Percentiles rank a stretch among this genome's conserved stretches.
Conservation (phyloP, 129 eudicot genomes). For the Escallonia rubra region DNA sequence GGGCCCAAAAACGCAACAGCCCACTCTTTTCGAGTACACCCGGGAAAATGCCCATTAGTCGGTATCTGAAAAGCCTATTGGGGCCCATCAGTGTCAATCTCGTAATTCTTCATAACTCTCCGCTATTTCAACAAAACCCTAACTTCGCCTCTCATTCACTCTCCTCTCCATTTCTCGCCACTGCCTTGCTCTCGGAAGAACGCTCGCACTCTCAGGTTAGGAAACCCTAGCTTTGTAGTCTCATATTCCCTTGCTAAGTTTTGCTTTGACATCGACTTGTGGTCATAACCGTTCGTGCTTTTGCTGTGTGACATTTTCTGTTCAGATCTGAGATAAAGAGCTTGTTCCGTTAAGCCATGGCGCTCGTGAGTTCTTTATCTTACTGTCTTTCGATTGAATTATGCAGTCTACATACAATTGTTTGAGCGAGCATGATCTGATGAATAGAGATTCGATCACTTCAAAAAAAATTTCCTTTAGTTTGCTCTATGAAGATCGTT, state of each 20-base stretch:
- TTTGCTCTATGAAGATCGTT: background rate
- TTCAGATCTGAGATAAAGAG: slow-evolving; percentile 23
- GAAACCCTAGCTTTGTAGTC: background rate
- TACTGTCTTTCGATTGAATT: background rate
- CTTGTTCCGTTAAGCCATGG: slow-evolving; percentile 44
- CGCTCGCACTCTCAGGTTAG: background rate
- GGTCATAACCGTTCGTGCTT: background rate
- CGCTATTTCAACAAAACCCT: background rate
- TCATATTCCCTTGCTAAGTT: background rate
- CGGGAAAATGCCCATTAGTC: no score
- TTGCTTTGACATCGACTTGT: background rate
- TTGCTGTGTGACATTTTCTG: background rate
- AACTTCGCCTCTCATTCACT: background rate
- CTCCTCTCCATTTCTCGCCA: background rate
- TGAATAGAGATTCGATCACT: background rate
- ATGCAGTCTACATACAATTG: background rate
- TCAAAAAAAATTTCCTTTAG: no score
- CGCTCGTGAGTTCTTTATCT: slow-evolving; percentile 43
- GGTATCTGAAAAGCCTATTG: no score
- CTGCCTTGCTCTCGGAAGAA: background rate
- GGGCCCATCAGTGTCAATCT: no score
- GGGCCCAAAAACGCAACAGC: no score
- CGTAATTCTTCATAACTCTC: no score
- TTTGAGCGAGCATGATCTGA: background rate
- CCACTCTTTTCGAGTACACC: no score